These are phyloP conservation scores for Theileria sp. DNA, from an alignment of 169 alveolate species.

Conservation along the genomic window DNA sequence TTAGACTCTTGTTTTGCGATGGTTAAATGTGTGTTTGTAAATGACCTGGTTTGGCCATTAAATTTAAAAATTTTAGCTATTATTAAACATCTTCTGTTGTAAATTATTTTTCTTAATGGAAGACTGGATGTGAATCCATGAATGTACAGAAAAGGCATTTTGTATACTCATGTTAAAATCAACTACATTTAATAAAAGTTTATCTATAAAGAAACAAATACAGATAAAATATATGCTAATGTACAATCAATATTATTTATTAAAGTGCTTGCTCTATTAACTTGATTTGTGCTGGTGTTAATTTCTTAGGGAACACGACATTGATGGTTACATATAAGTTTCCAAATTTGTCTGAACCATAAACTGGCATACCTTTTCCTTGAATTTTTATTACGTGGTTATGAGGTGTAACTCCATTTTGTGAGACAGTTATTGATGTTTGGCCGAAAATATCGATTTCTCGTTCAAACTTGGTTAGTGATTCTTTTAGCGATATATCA, in stretches of 20 bases:
- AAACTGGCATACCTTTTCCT: conserved; percentile 79
- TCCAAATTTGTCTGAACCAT: conserved; percentile 69
- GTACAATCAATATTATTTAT: conserved; percentile 6
- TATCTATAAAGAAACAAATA: not conserved
- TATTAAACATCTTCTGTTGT: not conserved
- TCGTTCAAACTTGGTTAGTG: conserved; percentile 76
- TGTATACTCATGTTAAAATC: not conserved
- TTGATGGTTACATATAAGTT: conserved; percentile 73
- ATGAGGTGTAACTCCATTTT: conserved; percentile 77
- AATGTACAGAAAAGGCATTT: not conserved
- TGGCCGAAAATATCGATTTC: conserved; percentile 77
- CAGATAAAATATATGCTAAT: too few relatives aligned
- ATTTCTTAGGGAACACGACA: conserved; percentile 72
- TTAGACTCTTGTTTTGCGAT: not conserved
- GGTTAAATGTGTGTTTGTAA: conserved; percentile 1
- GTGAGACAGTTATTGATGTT: conserved; percentile 62
- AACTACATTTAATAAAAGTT: not conserved
- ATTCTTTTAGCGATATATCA: conserved; percentile 77
- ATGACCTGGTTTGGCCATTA: not conserved
- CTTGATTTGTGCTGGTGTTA: conserved; percentile 68
- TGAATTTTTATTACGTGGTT: conserved; percentile 70
- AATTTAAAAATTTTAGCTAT: not conserved
- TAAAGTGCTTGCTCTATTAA: conserved; percentile 68
- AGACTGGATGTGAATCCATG: not conserved
- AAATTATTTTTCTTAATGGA: not conserved